A percentile compares a stretch with the other conserved stretches of the same genome.
Evolutionary conservation across 2,329 filamentous ascomycete species (phyloP).

Genomic region (Truncatella angustata): DNA sequence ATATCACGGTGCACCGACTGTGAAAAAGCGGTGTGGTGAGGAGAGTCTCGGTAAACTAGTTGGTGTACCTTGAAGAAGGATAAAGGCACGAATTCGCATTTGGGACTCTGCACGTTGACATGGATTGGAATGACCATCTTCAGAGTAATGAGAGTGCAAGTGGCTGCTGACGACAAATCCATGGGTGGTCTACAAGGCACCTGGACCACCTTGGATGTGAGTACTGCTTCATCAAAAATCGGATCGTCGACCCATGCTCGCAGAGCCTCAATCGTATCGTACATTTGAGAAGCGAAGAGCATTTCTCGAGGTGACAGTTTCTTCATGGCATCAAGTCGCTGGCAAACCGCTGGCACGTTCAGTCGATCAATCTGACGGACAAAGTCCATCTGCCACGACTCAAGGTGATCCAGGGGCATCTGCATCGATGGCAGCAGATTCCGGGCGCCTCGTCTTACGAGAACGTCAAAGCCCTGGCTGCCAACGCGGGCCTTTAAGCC

Average conservation of each 20-base stretch:
- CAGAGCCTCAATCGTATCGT: constrained; percentile 34
- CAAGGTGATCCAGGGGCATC: constrained; percentile 51
- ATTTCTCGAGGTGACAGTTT: constrained; percentile 37
- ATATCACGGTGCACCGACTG: constrained; percentile 62
- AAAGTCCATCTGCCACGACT: constrained; percentile 54
- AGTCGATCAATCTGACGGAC: constrained; percentile 48
- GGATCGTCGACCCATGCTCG: constrained; percentile 36
- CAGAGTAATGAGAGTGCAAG: constrained; percentile 50
- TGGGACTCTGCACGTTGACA: constrained; percentile 45
- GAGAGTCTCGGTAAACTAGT: constrained; percentile 53
- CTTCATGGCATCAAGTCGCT: constrained; percentile 35
- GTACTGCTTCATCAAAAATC: constrained; percentile 38
- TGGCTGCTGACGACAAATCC: constrained; percentile 14
- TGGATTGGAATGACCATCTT: constrained; percentile 63
- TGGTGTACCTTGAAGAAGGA: constrained; percentile 67
- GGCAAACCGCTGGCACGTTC: constrained; percentile 36
- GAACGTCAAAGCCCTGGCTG: constrained; percentile 59
- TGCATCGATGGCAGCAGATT: constrained; percentile 61
- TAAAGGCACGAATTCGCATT: constrained; percentile 59
- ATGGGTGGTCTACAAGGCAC: constrained; percentile 33
- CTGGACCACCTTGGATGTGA: constrained; percentile 36
- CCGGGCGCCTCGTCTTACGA: constrained; percentile 54
- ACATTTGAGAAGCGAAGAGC: constrained; percentile 44
- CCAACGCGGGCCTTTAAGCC: constrained; percentile 51
- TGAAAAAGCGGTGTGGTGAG: constrained; percentile 58